Evolutionary conservation across 495 filamentous ascomycete genomes (phyloP).

Genomic region (Podospora pseudoanserina): DNA sequence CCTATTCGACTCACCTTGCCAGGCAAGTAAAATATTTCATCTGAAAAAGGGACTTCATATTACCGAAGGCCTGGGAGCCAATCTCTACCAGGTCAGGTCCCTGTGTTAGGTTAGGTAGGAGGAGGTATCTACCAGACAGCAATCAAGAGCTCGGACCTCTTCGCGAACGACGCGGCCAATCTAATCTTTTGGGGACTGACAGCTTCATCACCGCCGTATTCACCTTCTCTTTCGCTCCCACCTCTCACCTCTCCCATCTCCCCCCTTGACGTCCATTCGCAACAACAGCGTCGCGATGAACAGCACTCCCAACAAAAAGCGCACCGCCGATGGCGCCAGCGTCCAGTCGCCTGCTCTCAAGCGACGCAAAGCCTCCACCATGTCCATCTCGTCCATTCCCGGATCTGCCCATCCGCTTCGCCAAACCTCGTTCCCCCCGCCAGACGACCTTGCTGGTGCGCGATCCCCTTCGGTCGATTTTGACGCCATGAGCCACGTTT

Average conservation of each 20-base stretch:
- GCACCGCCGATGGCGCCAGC: conserved; percentile 45
- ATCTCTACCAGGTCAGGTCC: too few species aligned
- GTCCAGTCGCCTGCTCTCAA: conserved; percentile 47
- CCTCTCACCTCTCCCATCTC: conserved; percentile 51
- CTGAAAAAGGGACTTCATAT: too few species aligned
- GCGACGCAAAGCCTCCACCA: conserved; percentile 61
- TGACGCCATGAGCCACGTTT: conserved; percentile 65
- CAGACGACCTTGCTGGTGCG: conserved; percentile 45
- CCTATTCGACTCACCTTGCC: too few species aligned
- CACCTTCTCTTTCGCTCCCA: conserved; percentile 47
- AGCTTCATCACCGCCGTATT: conserved; percentile 53
- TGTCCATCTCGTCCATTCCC: conserved; percentile 42
- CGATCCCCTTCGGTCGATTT: conserved; percentile 63
- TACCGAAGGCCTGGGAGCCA: too few species aligned
- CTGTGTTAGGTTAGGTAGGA: too few species aligned
- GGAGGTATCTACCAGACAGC: not conserved
- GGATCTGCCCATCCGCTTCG: conserved; percentile 71
- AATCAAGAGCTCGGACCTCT: conserved; percentile 13
- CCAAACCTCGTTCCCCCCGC: conserved; percentile 81
- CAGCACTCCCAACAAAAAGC: conserved; percentile 51
- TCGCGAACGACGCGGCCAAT: not conserved
- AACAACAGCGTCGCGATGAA: conserved; percentile 12
- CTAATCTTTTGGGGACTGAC: conserved; percentile 42
- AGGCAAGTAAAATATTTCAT: too few species aligned
- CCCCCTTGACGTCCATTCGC: conserved; percentile 19